phyloP scores from a whole-genome alignment of 2,329 filamentous ascomycete species.

The Phyllosticta citribraziliensis region DNA sequence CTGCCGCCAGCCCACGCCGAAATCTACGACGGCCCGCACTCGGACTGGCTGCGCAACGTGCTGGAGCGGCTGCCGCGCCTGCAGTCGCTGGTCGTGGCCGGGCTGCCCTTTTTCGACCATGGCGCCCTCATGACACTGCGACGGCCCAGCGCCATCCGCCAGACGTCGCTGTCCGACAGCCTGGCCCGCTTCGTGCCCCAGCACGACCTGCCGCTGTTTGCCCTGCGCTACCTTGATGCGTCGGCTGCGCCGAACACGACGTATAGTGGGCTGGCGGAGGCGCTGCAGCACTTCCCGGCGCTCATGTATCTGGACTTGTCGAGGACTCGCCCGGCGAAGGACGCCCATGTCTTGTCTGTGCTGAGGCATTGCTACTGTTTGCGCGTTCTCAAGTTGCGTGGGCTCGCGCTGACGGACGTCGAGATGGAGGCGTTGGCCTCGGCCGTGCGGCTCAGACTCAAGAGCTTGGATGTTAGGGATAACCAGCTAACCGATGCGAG shows the following conservation, averaged over 20 bases:
- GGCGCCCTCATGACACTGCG: constrained; percentile 43
- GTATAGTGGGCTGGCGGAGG: constrained; percentile 41
- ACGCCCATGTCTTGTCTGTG: constrained; percentile 37
- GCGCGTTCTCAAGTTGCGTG: constrained; percentile 47
- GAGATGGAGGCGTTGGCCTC: constrained; percentile 44
- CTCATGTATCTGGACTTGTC: constrained; percentile 52
- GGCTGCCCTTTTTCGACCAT: constrained; percentile 53
- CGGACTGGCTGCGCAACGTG: constrained; percentile 50
- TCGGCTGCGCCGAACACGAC: constrained; percentile 50
- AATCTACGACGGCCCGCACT: constrained; percentile 49
- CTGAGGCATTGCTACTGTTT: constrained; percentile 40
- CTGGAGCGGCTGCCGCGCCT: constrained; percentile 48
- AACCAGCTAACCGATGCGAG: constrained; percentile 49
- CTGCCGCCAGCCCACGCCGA: constrained; percentile 51
- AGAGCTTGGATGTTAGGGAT: constrained; percentile 47
- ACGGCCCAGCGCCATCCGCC: constrained; percentile 21
- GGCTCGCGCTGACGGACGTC: constrained; percentile 43
- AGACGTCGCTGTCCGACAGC: constrained; percentile 15
- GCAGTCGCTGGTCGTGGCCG: constrained; percentile 50
- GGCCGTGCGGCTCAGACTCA: constrained; percentile 42
- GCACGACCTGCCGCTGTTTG: constrained; percentile 29
- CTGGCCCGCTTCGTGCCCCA: neutral
- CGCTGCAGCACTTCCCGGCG: constrained; percentile 42
- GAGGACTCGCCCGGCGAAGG: constrained; percentile 40
- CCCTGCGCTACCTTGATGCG: constrained; percentile 46